phyloP scores from a whole-genome alignment of 441 rosid species.

The Eruca vesicaria region DNA sequence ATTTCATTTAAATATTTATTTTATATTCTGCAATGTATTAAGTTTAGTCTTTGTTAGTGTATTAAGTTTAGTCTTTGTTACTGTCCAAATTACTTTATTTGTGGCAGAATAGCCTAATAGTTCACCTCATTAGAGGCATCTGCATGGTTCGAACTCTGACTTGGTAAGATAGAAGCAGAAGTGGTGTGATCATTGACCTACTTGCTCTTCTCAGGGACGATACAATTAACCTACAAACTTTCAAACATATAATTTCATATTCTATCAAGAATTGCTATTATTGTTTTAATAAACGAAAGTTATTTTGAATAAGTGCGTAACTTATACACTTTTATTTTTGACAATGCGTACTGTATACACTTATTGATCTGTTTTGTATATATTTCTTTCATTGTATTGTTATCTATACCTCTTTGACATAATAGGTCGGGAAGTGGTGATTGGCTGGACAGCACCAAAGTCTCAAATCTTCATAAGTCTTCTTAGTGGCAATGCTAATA shows the following conservation, averaged over 20 bases:
- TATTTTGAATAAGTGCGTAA: background rate
- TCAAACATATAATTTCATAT: background rate
- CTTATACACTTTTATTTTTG: background rate
- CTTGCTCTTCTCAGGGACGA: too few species aligned
- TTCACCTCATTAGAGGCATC: too few species aligned
- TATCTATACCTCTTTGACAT: constrained; percentile 13
- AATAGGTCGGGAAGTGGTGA: constrained; percentile 29
- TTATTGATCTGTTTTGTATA: background rate
- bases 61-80: background rate
- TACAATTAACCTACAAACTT: background rate
- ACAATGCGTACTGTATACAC: background rate
- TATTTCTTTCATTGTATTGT: background rate
- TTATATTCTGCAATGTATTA: background rate
- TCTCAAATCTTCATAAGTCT: constrained; percentile 14
- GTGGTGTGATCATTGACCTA: too few species aligned
- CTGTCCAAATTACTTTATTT: background rate
- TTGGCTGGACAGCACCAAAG: constrained; percentile 39
- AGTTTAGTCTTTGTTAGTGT: background rate
- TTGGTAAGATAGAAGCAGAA: too few species aligned
- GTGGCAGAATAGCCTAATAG: too few species aligned
- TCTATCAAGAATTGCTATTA: background rate
- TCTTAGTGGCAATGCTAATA: constrained; percentile 31
- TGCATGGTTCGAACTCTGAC: too few species aligned
- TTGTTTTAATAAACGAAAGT: background rate
- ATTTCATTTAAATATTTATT: background rate